Percentiles rank a stretch among this genome's conserved stretches.
Conservation (phyloP, 2,329 filamentous ascomycete genomes). For the Fusarium ramigenum region DNA sequence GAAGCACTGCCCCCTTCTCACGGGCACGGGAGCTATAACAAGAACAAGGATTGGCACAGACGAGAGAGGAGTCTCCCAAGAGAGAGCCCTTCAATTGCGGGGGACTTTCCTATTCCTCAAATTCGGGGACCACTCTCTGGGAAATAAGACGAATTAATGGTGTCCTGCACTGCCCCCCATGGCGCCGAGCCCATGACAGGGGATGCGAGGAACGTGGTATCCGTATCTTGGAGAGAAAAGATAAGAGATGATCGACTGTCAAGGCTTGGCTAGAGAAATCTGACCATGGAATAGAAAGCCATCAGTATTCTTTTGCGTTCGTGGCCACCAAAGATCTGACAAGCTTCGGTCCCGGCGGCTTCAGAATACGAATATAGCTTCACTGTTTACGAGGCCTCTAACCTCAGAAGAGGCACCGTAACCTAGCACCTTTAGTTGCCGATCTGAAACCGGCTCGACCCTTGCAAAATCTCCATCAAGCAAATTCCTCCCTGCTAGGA, state of each 20-base stretch:
- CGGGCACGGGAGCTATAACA: background rate
- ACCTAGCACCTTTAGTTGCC: background rate
- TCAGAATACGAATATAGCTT: background rate
- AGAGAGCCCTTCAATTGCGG: constrained; percentile 11
- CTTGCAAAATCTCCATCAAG: constrained; percentile 22
- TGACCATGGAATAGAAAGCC: background rate
- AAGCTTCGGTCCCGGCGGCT: background rate
- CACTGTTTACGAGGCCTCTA: background rate
- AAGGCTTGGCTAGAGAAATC: background rate
- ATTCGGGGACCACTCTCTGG: constrained; percentile 1
- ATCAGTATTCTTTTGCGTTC: no score
- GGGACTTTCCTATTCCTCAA: constrained; percentile 11
- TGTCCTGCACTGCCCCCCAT: constrained; percentile 29
- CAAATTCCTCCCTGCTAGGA: background rate
- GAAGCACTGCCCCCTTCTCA: constrained; percentile 27
- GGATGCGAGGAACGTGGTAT: constrained; percentile 3
- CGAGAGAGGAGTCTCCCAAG: background rate
- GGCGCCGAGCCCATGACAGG: constrained; percentile 34
- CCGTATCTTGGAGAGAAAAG: background rate
- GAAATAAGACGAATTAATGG: constrained; percentile 22
- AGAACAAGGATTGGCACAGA: background rate
- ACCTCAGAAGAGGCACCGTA: background rate
- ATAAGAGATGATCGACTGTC: background rate
- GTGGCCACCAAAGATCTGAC: background rate
- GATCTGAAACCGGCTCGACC: constrained; percentile 30